Evolutionary conservation across 805 yeast genomes (phyloP), one percentile per base, ranked within the genome.

Genomic region (Ogataea glucozyma): DNA sequence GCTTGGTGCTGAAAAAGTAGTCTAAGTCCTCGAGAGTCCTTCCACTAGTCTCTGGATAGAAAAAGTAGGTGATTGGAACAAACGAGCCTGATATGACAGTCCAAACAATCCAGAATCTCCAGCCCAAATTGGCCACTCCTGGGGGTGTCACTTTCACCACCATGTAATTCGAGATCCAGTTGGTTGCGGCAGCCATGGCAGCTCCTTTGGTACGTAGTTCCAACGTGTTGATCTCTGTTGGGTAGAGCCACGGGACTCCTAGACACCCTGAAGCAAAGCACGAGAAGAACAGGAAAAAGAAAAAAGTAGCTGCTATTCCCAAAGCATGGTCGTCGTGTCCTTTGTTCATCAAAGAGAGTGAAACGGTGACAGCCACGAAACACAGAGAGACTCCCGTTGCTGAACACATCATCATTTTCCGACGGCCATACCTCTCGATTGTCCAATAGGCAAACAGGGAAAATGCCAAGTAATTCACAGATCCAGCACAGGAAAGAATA

Each of bases 41-140:
- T 5, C 76, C 76, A 33, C 65, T 64, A 4, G 76, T 72, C 52
- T 73, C 77, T 5, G 76, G 77, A 48, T 67, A 70, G 34, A 70
- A 58, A 44, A 70, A 58, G 57, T 60, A 65, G 32, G 44, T 36
- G 14, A 26, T 19, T 3, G 38, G 27, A 17, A 47, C 38, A 27
- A 43, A 44, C 4, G 44, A 39, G 2, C 38, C 48, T 6, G 48
- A 47, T 54, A 24, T 47, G 39, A 33, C 40, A 12, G 37, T 42
- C 48, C 49, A 46, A 13, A 46, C 44, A 29, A 42, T 46, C 46
- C 49, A 46, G 39, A 40, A 42, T 29, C 26, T 38, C 49, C 49
- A 46, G 12, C 47, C 47, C 20, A 46, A 40, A 23, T 43, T 43
- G 20, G 43, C 44, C 22, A 43, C 41, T 18, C 47, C 47, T 12